Conservation (phyloP, 805 yeast genomes). For the Wickerhamiella azymoides region DNA sequence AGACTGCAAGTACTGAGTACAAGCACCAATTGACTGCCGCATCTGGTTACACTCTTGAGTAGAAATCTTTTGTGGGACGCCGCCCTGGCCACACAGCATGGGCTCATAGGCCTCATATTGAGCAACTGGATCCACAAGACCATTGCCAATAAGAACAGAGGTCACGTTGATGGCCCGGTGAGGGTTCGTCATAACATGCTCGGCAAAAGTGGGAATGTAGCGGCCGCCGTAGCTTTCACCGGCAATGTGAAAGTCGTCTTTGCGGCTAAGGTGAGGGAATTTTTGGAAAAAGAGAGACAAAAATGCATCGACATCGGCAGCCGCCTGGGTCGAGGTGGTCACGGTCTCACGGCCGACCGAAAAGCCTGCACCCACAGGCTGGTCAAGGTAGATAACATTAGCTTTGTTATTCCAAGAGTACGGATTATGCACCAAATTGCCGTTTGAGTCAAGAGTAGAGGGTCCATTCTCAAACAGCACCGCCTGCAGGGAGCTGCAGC, state of each 20-base stretch:
- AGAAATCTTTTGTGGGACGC: constrained; percentile 31
- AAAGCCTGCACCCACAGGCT: constrained; percentile 87
- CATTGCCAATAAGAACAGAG: constrained; percentile 83
- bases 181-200: constrained; percentile 34
- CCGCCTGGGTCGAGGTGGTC: constrained; percentile 65
- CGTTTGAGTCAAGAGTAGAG: constrained; percentile 47
- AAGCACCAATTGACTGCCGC: constrained; percentile 7
- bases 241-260: constrained; percentile 61
- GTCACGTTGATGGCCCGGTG: constrained; percentile 48
- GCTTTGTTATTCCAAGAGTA: constrained; percentile 88
- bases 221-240: constrained; percentile 94
- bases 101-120: constrained; percentile 75
- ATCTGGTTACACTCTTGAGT: constrained; percentile 11
- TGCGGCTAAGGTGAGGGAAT: constrained; percentile 54
- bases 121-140: constrained; percentile 70
- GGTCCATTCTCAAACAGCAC: constrained; percentile 88
- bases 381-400: constrained; percentile 79
- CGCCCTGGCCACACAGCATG: constrained; percentile 90
- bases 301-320: constrained; percentile 74
- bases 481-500: constrained; percentile 86
- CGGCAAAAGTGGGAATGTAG: constrained; percentile 72
- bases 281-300: constrained; percentile 69
- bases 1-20: constrained; percentile 8
- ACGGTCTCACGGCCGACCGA: constrained; percentile 62
- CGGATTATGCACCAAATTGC: constrained; percentile 65